phyloP scores from a whole-genome alignment of 164 flowering plant species.

The Brasenia schreberi region DNA sequence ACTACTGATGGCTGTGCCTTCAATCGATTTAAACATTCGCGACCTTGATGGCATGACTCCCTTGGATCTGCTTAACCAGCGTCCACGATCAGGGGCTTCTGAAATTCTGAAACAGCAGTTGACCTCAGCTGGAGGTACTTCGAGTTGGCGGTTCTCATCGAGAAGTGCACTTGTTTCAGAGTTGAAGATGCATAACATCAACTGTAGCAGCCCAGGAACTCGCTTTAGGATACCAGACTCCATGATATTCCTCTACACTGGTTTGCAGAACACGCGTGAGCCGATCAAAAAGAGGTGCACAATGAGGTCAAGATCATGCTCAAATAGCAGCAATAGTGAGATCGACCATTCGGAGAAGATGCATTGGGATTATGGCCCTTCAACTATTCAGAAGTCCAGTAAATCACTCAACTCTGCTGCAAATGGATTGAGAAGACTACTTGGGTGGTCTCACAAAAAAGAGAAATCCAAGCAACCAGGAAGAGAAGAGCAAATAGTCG shows the following conservation, averaged over 20 bases:
- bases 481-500: slow-evolving; percentile 7
- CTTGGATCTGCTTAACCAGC: slow-evolving; percentile 58
- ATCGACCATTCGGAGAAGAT: slow-evolving; percentile 16
- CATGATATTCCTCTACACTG: slow-evolving; percentile 53
- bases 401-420: slow-evolving; percentile 36
- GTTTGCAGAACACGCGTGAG: slow-evolving; percentile 32
- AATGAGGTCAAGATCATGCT: slow-evolving; percentile 26
- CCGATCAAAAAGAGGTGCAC: slow-evolving; percentile 14
- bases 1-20: slow-evolving; percentile 49
- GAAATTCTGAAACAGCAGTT: slow-evolving; percentile 59
- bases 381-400: slow-evolving; percentile 14
- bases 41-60: slow-evolving; percentile 67
- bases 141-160: slow-evolving; percentile 18
- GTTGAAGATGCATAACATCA: slow-evolving; percentile 42
- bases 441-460: slow-evolving; percentile 49
- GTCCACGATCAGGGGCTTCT: slow-evolving; percentile 53
- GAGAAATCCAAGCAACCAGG: slow-evolving; percentile 9
- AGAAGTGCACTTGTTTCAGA: slow-evolving; percentile 41
- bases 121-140: slow-evolving; percentile 71
- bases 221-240: slow-evolving; percentile 75
- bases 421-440: slow-evolving; percentile 38
- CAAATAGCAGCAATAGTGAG: slow-evolving; percentile 20
- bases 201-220: slow-evolving; percentile 71
- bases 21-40: slow-evolving; percentile 44
- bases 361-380: slow-evolving; percentile 5